Evolutionary conservation across 2,329 filamentous ascomycete genomes (phyloP).

Genomic region (Colletotrichum coccodes): DNA sequence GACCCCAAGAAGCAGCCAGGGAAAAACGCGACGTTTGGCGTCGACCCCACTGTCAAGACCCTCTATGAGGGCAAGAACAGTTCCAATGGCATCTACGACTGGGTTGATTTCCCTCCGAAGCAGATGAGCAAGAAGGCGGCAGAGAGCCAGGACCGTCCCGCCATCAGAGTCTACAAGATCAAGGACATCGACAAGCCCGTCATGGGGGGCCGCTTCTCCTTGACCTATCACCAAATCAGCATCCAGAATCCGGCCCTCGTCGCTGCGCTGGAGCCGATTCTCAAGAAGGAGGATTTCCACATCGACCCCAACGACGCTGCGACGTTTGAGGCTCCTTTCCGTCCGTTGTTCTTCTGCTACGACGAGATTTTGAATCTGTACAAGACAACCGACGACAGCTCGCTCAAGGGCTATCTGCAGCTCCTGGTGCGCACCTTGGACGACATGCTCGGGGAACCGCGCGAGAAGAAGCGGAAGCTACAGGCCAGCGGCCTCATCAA

Average conservation of each 20-base stretch:
- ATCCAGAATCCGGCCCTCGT: conserved; percentile 55
- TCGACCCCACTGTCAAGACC: conserved; percentile 47
- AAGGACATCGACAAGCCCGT: conserved; percentile 53
- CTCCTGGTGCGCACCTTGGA: conserved; percentile 53
- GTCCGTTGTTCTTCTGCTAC: conserved; percentile 54
- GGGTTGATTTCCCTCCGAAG: conserved; percentile 53
- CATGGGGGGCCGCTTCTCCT: conserved; percentile 47
- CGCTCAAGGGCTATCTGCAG: conserved; percentile 49
- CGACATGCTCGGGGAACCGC: conserved; percentile 54
- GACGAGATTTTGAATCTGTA: conserved; percentile 50
- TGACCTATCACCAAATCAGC: conserved; percentile 53
- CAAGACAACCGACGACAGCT: conserved; percentile 37
- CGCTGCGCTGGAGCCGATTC: conserved; percentile 52
- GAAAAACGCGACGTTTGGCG: conserved; percentile 38
- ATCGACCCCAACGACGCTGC: conserved; percentile 49
- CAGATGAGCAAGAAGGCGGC: conserved; percentile 51
- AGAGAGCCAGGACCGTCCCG: conserved; percentile 49
- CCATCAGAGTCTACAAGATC: conserved; percentile 58
- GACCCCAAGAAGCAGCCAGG: conserved; percentile 20
- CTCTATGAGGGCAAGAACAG: conserved; percentile 50
- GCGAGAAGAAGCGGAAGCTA: conserved; percentile 47
- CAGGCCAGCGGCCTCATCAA: conserved; percentile 49
- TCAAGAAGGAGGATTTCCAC: conserved; percentile 52
- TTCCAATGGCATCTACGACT: conserved; percentile 41
- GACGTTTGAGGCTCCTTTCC: conserved; percentile 52